phyloP scores from a whole-genome alignment of 768 basidiomycete genomes.

The Hygrocybe coccinea region DNA sequence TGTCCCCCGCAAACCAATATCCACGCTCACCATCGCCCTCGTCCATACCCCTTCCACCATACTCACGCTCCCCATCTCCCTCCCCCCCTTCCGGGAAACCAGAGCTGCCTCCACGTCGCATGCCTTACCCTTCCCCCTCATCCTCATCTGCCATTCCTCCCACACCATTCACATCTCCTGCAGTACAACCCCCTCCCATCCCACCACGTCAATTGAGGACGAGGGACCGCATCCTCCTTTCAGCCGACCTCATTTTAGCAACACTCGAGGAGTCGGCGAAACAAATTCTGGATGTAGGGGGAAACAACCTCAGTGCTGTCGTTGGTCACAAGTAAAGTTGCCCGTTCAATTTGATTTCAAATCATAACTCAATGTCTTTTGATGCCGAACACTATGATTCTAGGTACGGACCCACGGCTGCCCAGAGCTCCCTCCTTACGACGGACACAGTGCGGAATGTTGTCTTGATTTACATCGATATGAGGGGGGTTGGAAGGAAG shows the following conservation, averaged over 20 bases:
- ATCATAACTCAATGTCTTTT: neutral
- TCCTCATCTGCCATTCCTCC: conserved; percentile 17
- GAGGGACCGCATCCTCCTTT: conserved; percentile 50
- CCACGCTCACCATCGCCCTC: conserved; percentile 20
- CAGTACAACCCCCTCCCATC: conserved; percentile 26
- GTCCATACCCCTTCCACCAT: conserved; percentile 9
- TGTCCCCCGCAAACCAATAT: conserved; percentile 13
- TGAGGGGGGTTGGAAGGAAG: conserved; percentile 63
- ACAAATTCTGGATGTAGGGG: conserved; percentile 47
- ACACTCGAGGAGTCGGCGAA: conserved; percentile 57
- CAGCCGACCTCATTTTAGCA: conserved; percentile 61
- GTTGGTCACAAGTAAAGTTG: conserved; percentile 53
- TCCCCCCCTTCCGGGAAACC: conserved; percentile 22
- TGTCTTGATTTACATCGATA: conserved; percentile 71
- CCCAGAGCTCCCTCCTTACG: conserved; percentile 51
- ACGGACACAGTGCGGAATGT: conserved; percentile 68
- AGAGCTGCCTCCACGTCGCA: conserved; percentile 19
- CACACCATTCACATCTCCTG: neutral
- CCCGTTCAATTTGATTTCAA: neutral
- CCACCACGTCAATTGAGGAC: conserved; percentile 37
- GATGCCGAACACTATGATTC: neutral
- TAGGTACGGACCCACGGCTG: conserved; percentile 63
- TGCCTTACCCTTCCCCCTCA: conserved; percentile 14
- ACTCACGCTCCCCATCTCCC: conserved; percentile 13
- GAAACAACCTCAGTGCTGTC: conserved; percentile 43